Conservation (phyloP, 768 basidiomycete genomes). For the Gautieria morchelliformis region DNA sequence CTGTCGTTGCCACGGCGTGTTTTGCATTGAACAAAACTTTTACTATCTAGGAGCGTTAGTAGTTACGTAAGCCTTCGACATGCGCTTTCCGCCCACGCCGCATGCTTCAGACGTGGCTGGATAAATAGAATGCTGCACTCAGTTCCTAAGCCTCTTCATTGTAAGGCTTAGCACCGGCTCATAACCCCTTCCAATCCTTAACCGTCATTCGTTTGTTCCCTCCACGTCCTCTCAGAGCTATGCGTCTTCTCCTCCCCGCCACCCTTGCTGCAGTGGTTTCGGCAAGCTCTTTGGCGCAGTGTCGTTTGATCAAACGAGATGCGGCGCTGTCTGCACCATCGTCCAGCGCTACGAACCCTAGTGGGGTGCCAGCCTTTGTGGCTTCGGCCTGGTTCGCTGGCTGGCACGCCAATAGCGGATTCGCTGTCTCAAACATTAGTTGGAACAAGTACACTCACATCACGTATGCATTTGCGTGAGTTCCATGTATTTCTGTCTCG, state of each 20-base stretch:
- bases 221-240: not conserved
- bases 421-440: slow-evolving; percentile 42
- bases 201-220: too few relatives aligned
- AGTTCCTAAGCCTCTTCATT: too few relatives aligned
- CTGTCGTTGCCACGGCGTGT: too few relatives aligned
- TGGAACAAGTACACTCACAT: slow-evolving; percentile 63
- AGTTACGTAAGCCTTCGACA: too few relatives aligned
- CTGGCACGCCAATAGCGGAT: slow-evolving; percentile 44
- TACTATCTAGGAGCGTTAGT: too few relatives aligned
- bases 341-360: too few relatives aligned
- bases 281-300: not conserved
- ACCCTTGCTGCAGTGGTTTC: not conserved
- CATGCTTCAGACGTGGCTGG: too few relatives aligned
- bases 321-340: not conserved
- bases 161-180: too few relatives aligned
- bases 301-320: not conserved
- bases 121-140: too few relatives aligned
- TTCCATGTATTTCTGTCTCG: slow-evolving; percentile 10
- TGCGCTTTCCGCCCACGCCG: too few relatives aligned
- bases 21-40: too few relatives aligned
- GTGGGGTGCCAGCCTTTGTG: slow-evolving; percentile 17
- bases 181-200: too few relatives aligned
- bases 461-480: slow-evolving; percentile 65
- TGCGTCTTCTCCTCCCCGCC: not conserved
- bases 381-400: slow-evolving; percentile 59